Conservation (phyloP, 129 eudicot genomes). For the Flaveria trinervia region DNA sequence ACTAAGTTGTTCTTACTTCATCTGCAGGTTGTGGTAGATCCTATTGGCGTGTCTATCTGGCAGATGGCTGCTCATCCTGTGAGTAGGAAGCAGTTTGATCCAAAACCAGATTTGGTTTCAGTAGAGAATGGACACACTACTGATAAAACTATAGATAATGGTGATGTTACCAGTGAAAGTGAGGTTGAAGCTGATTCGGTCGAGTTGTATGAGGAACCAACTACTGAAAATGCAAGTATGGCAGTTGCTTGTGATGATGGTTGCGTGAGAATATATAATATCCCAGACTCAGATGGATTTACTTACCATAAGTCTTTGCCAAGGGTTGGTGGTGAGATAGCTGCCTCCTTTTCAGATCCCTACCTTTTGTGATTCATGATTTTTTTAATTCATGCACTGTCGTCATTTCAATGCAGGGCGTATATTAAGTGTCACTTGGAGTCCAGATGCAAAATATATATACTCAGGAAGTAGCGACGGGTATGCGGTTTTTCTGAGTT, state of each 20-base stretch:
- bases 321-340: slow-evolving; percentile 87
- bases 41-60: slow-evolving; percentile 84
- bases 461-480: slow-evolving; percentile 97
- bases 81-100: background rate
- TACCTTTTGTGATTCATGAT: too few species aligned
- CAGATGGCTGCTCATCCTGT: slow-evolving; percentile 74
- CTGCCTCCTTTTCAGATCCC: slow-evolving; percentile 18
- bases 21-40: slow-evolving; percentile 75
- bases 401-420: slow-evolving; percentile 55
- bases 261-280: slow-evolving; percentile 64
- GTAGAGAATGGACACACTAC: slow-evolving; percentile 50
- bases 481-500: slow-evolving; percentile 38
- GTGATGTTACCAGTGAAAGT: slow-evolving; percentile 51
- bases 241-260: slow-evolving; percentile 98
- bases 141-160: slow-evolving; percentile 35
- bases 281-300: slow-evolving; percentile 46
- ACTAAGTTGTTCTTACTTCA: background rate
- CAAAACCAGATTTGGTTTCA: slow-evolving; percentile 18
- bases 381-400: background rate
- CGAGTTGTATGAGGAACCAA: slow-evolving; percentile 45
- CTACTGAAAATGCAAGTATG: slow-evolving; percentile 35
- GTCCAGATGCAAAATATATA: slow-evolving; percentile 69
- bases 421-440: slow-evolving; percentile 83
- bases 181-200: slow-evolving; percentile 51
- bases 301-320: slow-evolving; percentile 65